Conservation (phyloP, 2,329 filamentous ascomycete species). For the Fusarium falciforme region DNA sequence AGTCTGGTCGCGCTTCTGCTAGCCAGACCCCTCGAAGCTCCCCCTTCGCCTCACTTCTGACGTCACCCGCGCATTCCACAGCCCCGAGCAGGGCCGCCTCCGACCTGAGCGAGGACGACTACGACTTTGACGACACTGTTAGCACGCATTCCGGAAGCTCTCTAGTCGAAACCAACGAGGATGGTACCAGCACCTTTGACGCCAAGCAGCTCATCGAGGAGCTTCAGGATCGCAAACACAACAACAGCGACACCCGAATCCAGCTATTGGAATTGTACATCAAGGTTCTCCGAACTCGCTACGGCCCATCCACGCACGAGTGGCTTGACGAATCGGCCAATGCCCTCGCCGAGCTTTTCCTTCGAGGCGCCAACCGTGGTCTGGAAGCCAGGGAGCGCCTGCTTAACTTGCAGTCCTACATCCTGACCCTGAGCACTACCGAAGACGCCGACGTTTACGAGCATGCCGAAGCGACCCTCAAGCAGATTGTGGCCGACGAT, state of each 20-base stretch:
- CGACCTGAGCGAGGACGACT: conserved; percentile 68
- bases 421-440: conserved; percentile 74
- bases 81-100: conserved; percentile 72
- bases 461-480: conserved; percentile 43
- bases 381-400: conserved; percentile 75
- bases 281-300: conserved; percentile 65
- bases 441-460: conserved; percentile 64
- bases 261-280: conserved; percentile 49
- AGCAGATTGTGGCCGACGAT: conserved; percentile 57
- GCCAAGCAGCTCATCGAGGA: conserved; percentile 73
- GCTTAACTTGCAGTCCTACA: conserved; percentile 77
- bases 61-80: conserved; percentile 69
- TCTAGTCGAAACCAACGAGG: conserved; percentile 68
- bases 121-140: conserved; percentile 58
- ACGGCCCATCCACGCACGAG: conserved; percentile 48
- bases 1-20: conserved; percentile 68
- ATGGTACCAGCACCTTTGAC: conserved; percentile 74
- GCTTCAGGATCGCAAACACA: conserved; percentile 80
- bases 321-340: conserved; percentile 67
- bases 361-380: conserved; percentile 77
- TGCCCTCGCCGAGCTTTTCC: conserved; percentile 71
- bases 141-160: conserved; percentile 57
- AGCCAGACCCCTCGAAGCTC: conserved; percentile 68
- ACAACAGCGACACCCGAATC: conserved; percentile 77
- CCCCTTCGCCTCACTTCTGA: conserved; percentile 66